Conservation (phyloP, 139 green algal species). For the Coelastrella sp. region DNA sequence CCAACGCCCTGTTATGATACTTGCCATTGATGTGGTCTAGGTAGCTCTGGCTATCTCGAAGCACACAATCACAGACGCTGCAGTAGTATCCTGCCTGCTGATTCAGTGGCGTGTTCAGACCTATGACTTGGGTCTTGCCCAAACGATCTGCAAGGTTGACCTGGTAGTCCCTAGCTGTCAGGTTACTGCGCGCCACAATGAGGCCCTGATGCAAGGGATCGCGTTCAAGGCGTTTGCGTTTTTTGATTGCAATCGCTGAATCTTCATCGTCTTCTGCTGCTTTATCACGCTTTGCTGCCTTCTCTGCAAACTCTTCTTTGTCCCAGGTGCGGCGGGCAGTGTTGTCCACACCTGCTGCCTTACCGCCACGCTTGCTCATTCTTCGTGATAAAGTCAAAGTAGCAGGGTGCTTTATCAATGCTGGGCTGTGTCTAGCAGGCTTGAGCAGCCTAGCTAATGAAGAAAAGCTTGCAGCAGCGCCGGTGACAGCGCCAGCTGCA, state of each 20-base stretch:
- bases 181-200: slow-evolving; percentile 83
- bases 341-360: slow-evolving; percentile 70
- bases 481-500: no score
- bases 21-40: slow-evolving; percentile 99
- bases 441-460: no score
- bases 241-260: slow-evolving; percentile 71
- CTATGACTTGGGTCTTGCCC: slow-evolving; percentile 84
- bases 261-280: slow-evolving; percentile 72
- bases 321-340: slow-evolving; percentile 86
- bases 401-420: no score
- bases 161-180: slow-evolving; percentile 81
- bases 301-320: slow-evolving; percentile 80
- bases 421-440: no score
- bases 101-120: slow-evolving; percentile 80
- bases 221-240: slow-evolving; percentile 80
- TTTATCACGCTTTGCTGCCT: slow-evolving; percentile 75
- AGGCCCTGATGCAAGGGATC: slow-evolving; percentile 92
- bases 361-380: slow-evolving; percentile 9
- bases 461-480: no score
- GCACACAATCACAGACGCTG: slow-evolving; percentile 94
- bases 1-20: slow-evolving; percentile 94
- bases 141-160: slow-evolving; percentile 84
- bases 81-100: slow-evolving; percentile 96
- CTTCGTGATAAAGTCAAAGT: not conserved
- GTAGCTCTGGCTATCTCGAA: slow-evolving; percentile 93